Evolutionary conservation across 1,284 basidiomycete species (phyloP).

Genomic region (Microbotryum silenes-acaulis): DNA sequence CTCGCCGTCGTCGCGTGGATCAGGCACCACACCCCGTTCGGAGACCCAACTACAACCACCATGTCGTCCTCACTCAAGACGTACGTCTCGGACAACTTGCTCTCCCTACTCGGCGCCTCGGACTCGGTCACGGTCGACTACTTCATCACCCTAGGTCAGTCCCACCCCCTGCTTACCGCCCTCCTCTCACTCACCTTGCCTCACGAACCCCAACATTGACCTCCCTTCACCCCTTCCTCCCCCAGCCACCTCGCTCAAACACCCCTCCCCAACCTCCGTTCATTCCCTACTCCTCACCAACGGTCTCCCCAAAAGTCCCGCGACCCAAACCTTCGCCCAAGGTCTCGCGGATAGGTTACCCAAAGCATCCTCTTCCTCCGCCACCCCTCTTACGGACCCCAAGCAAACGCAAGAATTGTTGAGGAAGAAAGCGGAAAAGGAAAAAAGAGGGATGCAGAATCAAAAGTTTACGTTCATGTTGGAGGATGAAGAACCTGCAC

Average conservation of each 20-base stretch:
- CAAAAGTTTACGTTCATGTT: constrained; percentile 71
- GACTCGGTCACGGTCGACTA: constrained; percentile 33
- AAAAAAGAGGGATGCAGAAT: constrained; percentile 48
- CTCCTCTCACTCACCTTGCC: background rate
- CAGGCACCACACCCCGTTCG: too few relatives aligned
- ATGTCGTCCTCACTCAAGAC: constrained; percentile 19
- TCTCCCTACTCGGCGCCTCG: constrained; percentile 28
- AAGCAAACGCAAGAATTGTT: constrained; percentile 55
- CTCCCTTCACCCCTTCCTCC: background rate
- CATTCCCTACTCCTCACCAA: constrained; percentile 64
- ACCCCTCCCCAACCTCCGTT: constrained; percentile 56
- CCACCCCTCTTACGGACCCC: constrained; percentile 42
- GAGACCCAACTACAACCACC: background rate
- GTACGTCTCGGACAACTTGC: constrained; percentile 32
- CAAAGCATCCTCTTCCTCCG: constrained; percentile 41
- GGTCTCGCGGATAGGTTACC: constrained; percentile 72
- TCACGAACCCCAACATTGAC: background rate
- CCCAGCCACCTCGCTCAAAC: constrained; percentile 70
- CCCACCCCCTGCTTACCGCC: background rate
- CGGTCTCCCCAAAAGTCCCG: constrained; percentile 70
- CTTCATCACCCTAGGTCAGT: constrained; percentile 30
- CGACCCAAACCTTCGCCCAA: constrained; percentile 67
- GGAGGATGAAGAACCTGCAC: constrained; percentile 52
- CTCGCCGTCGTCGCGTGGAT: too few relatives aligned
- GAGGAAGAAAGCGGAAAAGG: constrained; percentile 55